Conservation (phyloP, 75 land plant genomes). For the Picea sitchensis region DNA sequence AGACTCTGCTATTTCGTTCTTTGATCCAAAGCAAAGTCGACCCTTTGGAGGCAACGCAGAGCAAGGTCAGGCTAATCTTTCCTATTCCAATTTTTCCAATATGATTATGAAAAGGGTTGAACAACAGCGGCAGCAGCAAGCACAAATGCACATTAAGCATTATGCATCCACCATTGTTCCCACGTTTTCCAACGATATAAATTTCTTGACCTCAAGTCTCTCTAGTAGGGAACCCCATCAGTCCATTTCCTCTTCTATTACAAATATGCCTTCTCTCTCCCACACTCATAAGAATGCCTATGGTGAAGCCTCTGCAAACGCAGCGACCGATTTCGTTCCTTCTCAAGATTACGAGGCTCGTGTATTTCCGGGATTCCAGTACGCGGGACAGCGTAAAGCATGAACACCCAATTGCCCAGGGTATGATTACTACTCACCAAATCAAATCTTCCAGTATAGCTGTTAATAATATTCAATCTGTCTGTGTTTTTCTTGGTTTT, state of each 20-base stretch:
- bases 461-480: background rate
- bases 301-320: background rate
- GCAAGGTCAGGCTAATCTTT: slow-evolving; percentile 23
- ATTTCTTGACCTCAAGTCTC: slow-evolving; percentile 18
- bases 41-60: background rate
- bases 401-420: background rate
- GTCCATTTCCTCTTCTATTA: slow-evolving; percentile 52
- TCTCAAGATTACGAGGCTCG: no score
- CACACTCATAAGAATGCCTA: background rate
- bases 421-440: background rate
- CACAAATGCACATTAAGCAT: slow-evolving; percentile 30
- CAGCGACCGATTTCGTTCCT: background rate
- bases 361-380: background rate
- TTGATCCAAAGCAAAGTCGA: background rate
- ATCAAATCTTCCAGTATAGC: background rate
- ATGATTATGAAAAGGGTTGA: background rate
- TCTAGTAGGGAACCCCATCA: slow-evolving; percentile 82
- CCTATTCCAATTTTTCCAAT: slow-evolving; percentile 17
- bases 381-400: background rate
- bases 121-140: slow-evolving; percentile 4
- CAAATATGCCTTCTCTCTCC: background rate
- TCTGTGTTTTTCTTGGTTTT: background rate
- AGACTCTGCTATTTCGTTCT: background rate
- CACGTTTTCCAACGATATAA: background rate
- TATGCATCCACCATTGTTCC: slow-evolving; percentile 10